These are phyloP conservation scores for Hortaea sp. DNA, from an alignment of 2,329 filamentous ascomycete genomes.

Conservation along the genomic window DNA sequence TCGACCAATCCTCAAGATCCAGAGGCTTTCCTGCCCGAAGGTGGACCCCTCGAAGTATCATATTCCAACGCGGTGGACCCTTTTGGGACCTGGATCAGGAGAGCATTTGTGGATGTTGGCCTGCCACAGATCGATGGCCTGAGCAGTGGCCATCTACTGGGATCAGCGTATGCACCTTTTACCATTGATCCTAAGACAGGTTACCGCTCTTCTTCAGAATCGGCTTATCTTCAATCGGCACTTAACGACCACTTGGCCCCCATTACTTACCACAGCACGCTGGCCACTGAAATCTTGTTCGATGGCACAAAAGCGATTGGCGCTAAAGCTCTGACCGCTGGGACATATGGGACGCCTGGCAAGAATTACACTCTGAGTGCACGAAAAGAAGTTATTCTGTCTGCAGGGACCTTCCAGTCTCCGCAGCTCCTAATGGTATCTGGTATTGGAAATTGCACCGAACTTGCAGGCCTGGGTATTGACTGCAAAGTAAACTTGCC, in stretches of 20 bases:
- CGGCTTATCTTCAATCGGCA: conserved; percentile 17
- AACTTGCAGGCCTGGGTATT: conserved; percentile 20
- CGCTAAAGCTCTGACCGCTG: conserved; percentile 8
- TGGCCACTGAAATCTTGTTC: conserved; percentile 26
- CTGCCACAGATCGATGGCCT: conserved; percentile 11
- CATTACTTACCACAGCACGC: conserved; percentile 24
- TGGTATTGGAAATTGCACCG: conserved; percentile 8
- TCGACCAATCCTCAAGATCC: conserved; percentile 16
- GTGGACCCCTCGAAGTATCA: conserved; percentile 21
- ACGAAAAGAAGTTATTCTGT: conserved; percentile 35
- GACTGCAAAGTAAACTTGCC: conserved; percentile 14
- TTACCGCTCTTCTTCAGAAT: conserved; percentile 7
- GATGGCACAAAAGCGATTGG: conserved; percentile 19
- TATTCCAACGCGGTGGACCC: conserved; percentile 1
- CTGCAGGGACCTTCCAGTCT: conserved; percentile 29
- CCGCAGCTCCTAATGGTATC: conserved; percentile 16
- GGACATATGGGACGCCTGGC: conserved; percentile 10
- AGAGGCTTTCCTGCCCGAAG: conserved; percentile 9
- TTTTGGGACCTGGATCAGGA: conserved; percentile 5
- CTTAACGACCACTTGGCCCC: conserved; percentile 12
- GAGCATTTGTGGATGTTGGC: conserved; percentile 7
- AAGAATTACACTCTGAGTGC: conserved; percentile 16
- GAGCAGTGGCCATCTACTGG: conserved; percentile 15
- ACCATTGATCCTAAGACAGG: conserved; percentile 19
- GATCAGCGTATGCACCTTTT: conserved; percentile 6